Evolutionary conservation across 192 early-diverging fungal genomes (phyloP), one percentile per base, ranked within the genome.

Genomic region (Podochytrium sp.): DNA sequence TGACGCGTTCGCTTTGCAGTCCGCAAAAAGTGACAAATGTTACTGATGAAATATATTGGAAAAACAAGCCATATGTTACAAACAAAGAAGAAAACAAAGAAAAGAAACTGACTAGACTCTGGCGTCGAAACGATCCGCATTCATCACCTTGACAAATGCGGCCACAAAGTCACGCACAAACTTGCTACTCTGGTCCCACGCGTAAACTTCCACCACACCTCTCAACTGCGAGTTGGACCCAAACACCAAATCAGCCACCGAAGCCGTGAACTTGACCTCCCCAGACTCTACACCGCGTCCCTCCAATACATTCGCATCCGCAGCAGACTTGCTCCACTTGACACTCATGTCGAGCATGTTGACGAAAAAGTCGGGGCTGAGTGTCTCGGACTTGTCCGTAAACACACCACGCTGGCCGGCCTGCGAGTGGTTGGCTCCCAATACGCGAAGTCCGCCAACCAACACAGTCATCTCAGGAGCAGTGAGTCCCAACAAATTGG

Each of bases 141-240:
- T 64, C 57, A 62, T 62, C 14, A 77, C 76, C 69, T 77, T 77
- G 32, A 37, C 30, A 71, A 71, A 77, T 12, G 76, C 76, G 30
- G 35, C 51, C 2, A 73, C 76, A 51, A 77, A 77, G 27, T 74
- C 76, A 4, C 47, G 29, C 6, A 73, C 71, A 55, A 77, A 77
- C 38, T 37, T 25, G 10, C 3, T 59, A 20, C 53, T 6, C 14
- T 49, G 72, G 16, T 51, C 61, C 18, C 27, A 41, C 10, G 71
- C 76, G 35, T 77, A 77, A 16, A 53, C 42, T 51, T 77, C 76
- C 27, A 71, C 55, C 4, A 77, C 47, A 5, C 52, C 76, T 14
- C 76, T 23, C 55, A 77, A 61, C 43, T 75, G 70, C 14, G 76
- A 77, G 76, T 77, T 77, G 43, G 71, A 75, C 14, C 76, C 76